A percentile compares a stretch with the other conserved stretches of the same genome.
These are phyloP conservation scores for Lunasporangiospora selenospora DNA, from an alignment of 192 early-diverging fungal species.

Conservation along the genomic window DNA sequence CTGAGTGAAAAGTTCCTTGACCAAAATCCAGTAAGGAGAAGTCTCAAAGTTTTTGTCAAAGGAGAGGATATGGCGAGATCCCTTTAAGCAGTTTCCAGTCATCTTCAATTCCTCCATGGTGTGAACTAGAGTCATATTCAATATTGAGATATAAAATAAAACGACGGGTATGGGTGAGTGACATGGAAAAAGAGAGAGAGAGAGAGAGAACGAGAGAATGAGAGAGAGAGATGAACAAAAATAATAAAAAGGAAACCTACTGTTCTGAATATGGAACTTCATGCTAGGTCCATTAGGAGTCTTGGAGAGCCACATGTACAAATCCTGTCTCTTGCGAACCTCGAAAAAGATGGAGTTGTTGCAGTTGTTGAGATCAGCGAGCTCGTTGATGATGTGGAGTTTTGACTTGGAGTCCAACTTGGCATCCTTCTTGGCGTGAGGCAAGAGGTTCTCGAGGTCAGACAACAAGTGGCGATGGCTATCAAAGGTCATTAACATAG, in stretches of 20 bases:
- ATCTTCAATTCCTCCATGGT: conserved; percentile 99
- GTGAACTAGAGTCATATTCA: conserved; percentile 89
- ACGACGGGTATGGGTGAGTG: too few relatives aligned
- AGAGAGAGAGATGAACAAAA: background rate
- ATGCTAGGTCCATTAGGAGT: conserved; percentile 95
- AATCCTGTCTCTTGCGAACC: conserved; percentile 87
- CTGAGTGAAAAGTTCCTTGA: conserved; percentile 96
- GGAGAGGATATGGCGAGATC: conserved; percentile 92
- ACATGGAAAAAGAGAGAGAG: too few relatives aligned
- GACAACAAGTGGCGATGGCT: conserved; percentile 93
- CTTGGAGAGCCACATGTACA: conserved; percentile 96
- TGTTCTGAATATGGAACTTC: conserved; percentile 95
- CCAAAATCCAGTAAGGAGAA: conserved; percentile 81
- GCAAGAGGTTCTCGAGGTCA: conserved; percentile 86
- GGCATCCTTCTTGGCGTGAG: conserved; percentile 95
- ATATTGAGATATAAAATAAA: too few relatives aligned
- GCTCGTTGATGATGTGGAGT: conserved; percentile 89
- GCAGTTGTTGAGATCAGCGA: conserved; percentile 96
- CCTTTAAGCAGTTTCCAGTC: conserved; percentile 98
- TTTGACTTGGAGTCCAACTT: conserved; percentile 95
- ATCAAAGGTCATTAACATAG: conserved; percentile 2
- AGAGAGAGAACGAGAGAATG: too few relatives aligned
- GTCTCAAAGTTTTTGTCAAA: conserved; percentile 95
- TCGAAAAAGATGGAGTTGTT: conserved; percentile 99
- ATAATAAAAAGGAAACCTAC: conserved; percentile 48